Evolutionary conservation across 2,329 filamentous ascomycete species (phyloP), one percentile per base, ranked within the genome.

Genomic region (Cladosporium halotolerans): DNA sequence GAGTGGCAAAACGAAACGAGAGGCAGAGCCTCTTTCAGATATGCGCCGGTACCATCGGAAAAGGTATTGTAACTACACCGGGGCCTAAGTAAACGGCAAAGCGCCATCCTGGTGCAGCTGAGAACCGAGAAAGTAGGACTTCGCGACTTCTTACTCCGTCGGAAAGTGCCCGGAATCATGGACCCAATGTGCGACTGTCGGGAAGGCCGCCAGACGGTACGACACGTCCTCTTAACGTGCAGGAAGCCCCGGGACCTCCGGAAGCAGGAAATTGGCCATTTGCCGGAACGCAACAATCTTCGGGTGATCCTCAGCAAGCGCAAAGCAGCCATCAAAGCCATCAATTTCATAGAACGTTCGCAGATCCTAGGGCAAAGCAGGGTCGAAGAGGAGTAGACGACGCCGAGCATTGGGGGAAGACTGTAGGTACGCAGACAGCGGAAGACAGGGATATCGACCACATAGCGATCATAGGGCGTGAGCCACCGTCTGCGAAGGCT

Each of bases 151-250:
- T 46, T 58, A 16, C 28, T 28, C 28, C 45, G 41, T 10, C 23
- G 44, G 28, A 32, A 39, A 48, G 54, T 56, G 13, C 50, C 49
- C 13, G 51, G 50, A 11, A 49, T 55, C 23, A 40, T 16, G 55
- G 40, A 55, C 23, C 44, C 52, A 33, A 44, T 43, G 40, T 59
- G 43, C 47, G 13, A 10, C 38, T 57, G 44, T 38, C 13, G 46
- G 18, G 45, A 56, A 40, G 55, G 53, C 33, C 50, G 46, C 46
- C 49, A 56, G 33, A 54, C 57, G 36, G 51, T 54, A 19, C 49
- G 45, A 50, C 50, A 59, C 47, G 40, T 59, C 19, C 55, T 59
- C 23, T 38, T 57, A 19, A 52, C 34, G 49, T 59, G 53, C 44
- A 31, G 48, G 36, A 49, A 43, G 33, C 52, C 54, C 33, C 45